These are phyloP conservation scores for Coleophoma cylindrospora DNA, from an alignment of 2,329 filamentous ascomycete genomes.

Conservation along the genomic window DNA sequence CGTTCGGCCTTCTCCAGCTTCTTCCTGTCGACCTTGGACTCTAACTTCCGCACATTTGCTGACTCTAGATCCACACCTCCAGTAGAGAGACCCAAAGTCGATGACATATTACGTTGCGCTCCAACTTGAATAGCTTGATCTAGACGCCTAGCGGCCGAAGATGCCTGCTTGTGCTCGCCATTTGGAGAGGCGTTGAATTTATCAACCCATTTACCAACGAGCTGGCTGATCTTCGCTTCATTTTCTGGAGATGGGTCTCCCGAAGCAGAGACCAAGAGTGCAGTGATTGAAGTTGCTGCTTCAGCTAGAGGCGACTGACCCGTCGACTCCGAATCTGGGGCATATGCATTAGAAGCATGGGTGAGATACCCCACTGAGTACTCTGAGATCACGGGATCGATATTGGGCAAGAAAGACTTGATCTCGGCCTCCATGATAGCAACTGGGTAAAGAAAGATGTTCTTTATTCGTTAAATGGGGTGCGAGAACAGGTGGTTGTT, in stretches of 20 bases:
- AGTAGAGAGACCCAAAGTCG: slow-evolving; percentile 82
- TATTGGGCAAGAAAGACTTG: slow-evolving; percentile 74
- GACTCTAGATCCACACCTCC: slow-evolving; percentile 89
- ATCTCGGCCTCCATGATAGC: slow-evolving; percentile 78
- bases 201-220: slow-evolving; percentile 87
- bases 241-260: slow-evolving; percentile 69
- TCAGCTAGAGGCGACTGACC: slow-evolving; percentile 75
- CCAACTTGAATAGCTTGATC: slow-evolving; percentile 95
- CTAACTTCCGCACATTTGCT: slow-evolving; percentile 86
- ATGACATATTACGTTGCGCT: slow-evolving; percentile 91
- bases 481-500: not conserved
- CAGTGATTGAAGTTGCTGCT: slow-evolving; percentile 78
- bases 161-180: slow-evolving; percentile 63
- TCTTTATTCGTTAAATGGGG: not conserved
- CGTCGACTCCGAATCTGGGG: slow-evolving; percentile 65
- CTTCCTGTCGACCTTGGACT: slow-evolving; percentile 96
- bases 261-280: slow-evolving; percentile 88
- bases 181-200: slow-evolving; percentile 66
- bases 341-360: slow-evolving; percentile 83
- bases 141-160: slow-evolving; percentile 74
- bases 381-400: slow-evolving; percentile 84
- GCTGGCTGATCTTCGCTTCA: slow-evolving; percentile 71
- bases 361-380: slow-evolving; percentile 93
- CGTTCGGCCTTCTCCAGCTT: slow-evolving; percentile 98
- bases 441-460: not conserved